Evolutionary conservation across 129 eudicot genomes (phyloP).

Genomic region (Glebionis coronaria): DNA sequence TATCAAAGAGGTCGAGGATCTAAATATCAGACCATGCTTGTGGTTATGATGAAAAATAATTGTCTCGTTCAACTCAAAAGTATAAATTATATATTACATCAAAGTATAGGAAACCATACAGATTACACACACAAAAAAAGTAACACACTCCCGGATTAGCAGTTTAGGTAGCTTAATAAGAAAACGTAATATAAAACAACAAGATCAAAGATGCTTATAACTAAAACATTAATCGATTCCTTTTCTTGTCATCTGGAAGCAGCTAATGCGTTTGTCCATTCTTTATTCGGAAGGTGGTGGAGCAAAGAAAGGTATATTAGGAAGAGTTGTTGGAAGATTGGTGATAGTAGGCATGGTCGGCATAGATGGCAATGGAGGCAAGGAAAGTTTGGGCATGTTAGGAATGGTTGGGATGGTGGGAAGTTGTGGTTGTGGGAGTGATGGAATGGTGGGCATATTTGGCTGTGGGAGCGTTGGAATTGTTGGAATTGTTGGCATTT

Average conservation of each 20-base stretch:
- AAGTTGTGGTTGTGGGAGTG: slow-evolving; percentile 10
- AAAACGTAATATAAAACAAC: no score
- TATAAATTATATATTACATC: no score
- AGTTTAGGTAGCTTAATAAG: no score
- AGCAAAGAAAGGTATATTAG: slow-evolving; percentile 25
- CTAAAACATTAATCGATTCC: no score
- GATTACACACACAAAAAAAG: no score
- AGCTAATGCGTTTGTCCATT: not conserved
- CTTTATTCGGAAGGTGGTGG: slow-evolving; percentile 28
- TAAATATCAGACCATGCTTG: no score
- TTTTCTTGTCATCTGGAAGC: not conserved
- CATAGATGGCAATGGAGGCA: slow-evolving; percentile 22
- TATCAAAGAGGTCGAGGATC: no score
- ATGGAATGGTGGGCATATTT: slow-evolving; percentile 16
- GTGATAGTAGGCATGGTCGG: slow-evolving; percentile 15
- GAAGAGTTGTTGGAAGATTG: slow-evolving; percentile 22
- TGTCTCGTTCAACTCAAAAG: no score
- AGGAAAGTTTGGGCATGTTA: slow-evolving; percentile 17
- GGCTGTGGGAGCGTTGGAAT: slow-evolving; percentile 9
- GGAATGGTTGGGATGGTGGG: slow-evolving; percentile 9
- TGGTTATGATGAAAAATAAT: no score
- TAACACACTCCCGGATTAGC: no score
- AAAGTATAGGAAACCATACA: no score
- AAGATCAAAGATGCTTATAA: no score
- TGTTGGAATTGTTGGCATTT: slow-evolving; percentile 12